These are phyloP conservation scores for Hordeum marinum DNA, from an alignment of 176 grass and related monocot species.

Conservation along the genomic window DNA sequence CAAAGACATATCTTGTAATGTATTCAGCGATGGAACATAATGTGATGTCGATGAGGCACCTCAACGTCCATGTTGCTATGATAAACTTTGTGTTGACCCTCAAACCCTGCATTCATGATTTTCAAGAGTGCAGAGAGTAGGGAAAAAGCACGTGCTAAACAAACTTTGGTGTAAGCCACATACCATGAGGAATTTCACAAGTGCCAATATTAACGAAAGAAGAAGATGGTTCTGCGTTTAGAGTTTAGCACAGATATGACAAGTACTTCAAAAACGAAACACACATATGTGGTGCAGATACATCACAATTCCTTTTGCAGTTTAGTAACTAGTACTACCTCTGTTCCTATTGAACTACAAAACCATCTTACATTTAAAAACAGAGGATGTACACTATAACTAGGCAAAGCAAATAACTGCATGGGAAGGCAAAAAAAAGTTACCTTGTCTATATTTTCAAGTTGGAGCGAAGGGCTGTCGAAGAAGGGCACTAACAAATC, in stretches of 20 bases:
- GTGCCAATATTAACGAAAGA: neutral
- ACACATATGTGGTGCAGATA: neutral
- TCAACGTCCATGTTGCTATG: conserved; percentile 68
- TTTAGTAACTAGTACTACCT: neutral
- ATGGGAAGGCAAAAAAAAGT: neutral
- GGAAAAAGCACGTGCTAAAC: neutral
- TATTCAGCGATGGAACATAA: neutral
- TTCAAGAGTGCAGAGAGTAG: neutral
- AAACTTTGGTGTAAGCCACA: neutral
- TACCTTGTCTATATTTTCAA: conserved; percentile 71
- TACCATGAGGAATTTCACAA: neutral
- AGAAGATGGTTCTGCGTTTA: neutral
- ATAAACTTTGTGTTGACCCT: conserved; percentile 47
- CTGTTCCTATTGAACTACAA: too few relatives aligned
- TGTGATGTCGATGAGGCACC: conserved; percentile 26
- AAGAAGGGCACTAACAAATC: conserved; percentile 77
- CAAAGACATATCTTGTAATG: neutral
- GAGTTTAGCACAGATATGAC: neutral
- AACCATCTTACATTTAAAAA: too few relatives aligned
- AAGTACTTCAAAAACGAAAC: neutral
- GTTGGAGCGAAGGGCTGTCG: conserved; percentile 60
- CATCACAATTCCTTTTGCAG: neutral
- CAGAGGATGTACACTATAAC: too few relatives aligned
- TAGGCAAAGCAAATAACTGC: neutral
- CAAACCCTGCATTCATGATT: conserved; percentile 37